Percentiles rank a stretch among this genome's conserved stretches.
Conservation (phyloP, 176 grass and related monocot genomes). For the Triticum monococcum region DNA sequence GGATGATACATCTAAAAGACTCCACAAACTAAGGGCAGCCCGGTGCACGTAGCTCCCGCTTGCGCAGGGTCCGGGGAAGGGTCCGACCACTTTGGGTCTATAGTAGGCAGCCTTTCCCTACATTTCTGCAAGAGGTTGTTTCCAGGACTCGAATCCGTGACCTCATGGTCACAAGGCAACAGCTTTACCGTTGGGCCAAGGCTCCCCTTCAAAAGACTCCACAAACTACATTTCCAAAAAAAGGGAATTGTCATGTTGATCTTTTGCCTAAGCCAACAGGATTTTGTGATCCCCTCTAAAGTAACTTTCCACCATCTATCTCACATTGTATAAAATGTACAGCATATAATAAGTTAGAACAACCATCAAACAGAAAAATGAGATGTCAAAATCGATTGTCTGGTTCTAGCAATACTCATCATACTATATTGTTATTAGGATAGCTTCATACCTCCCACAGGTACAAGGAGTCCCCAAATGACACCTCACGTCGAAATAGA, state of each 20-base stretch:
- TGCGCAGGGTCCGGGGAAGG: no score
- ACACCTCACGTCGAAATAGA: slow-evolving; percentile 92
- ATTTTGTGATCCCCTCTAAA: not conserved
- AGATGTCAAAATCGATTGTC: not conserved
- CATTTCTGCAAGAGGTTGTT: no score
- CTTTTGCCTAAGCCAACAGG: not conserved
- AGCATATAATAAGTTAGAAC: not conserved
- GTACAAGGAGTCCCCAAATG: slow-evolving; percentile 96
- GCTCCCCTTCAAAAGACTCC: not conserved
- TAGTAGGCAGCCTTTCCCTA: no score
- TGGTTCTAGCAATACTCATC: slow-evolving; percentile 11
- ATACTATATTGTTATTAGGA: slow-evolving; percentile 15
- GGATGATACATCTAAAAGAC: not conserved
- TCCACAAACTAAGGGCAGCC: not conserved
- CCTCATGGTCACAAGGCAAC: no score
- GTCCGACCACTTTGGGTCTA: no score
- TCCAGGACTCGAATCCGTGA: no score
- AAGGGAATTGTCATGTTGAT: not conserved
- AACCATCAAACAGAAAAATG: slow-evolving; percentile 7
- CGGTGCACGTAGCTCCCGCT: no score
- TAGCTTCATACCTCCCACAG: slow-evolving; percentile 92
- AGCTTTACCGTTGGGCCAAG: no score
- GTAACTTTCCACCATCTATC: not conserved
- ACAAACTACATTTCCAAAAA: not conserved
- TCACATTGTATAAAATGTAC: not conserved